These are phyloP conservation scores for Aspergillus heteromorphus DNA, from an alignment of 495 filamentous ascomycete species.

Conservation along the genomic window DNA sequence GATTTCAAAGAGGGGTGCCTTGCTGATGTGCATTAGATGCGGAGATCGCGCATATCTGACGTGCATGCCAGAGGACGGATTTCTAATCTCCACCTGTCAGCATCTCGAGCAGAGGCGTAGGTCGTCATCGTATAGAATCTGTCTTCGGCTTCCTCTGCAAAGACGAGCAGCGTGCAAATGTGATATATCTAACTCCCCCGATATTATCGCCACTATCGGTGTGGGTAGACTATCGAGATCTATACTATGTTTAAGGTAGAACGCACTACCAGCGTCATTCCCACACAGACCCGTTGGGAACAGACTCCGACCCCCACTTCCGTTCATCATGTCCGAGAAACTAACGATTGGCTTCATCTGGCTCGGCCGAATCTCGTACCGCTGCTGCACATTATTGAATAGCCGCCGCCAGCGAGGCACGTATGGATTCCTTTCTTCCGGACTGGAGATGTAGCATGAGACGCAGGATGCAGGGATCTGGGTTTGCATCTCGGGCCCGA, in stretches of 20 bases:
- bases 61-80: constrained; percentile 42
- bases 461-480: constrained; percentile 12
- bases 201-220: constrained; percentile 18
- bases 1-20: not conserved
- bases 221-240: too few species aligned
- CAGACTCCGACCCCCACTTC: constrained; percentile 13
- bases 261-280: constrained; percentile 34
- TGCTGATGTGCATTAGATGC: constrained; percentile 31
- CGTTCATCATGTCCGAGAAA: constrained; percentile 13
- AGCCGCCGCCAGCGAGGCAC: constrained; percentile 29
- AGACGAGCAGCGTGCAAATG: constrained; percentile 31
- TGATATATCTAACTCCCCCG: constrained; percentile 42
- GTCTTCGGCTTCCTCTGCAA: constrained; percentile 34
- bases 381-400: constrained; percentile 32
- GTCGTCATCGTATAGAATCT: constrained; percentile 16
- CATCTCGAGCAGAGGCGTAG: not conserved
- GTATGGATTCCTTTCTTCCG: constrained; percentile 19
- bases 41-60: constrained; percentile 43
- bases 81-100: constrained; percentile 11
- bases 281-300: constrained; percentile 36
- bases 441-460: constrained; percentile 17
- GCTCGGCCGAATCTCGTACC: constrained; percentile 34
- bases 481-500: constrained; percentile 5
- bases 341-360: constrained; percentile 34
- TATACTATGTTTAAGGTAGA: not conserved